phyloP scores from a whole-genome alignment of 2,329 filamentous ascomycete species.

The Colletotrichum eremochloae region DNA sequence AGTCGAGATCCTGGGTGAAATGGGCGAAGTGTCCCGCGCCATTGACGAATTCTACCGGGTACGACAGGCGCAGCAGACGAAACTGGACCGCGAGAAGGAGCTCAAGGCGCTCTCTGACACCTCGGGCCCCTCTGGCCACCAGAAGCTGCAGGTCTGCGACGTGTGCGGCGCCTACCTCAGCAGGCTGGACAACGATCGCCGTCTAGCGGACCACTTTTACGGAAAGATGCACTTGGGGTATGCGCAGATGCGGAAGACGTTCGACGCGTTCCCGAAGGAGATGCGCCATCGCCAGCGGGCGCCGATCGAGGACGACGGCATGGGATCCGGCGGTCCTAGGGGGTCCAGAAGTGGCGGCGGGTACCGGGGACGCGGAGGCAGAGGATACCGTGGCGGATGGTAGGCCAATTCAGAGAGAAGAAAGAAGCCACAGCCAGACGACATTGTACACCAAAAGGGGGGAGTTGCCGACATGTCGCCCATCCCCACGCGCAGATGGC shows the following conservation, averaged over 20 bases:
- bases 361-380: slow-evolving; percentile 64
- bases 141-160: slow-evolving; percentile 98
- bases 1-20: slow-evolving; percentile 86
- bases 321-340: slow-evolving; percentile 62
- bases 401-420: slow-evolving; percentile 46
- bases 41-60: slow-evolving; percentile 91
- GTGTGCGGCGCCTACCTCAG: slow-evolving; percentile 96
- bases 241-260: slow-evolving; percentile 97
- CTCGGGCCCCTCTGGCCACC: slow-evolving; percentile 91
- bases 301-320: slow-evolving; percentile 61
- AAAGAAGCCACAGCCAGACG: not conserved
- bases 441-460: not conserved
- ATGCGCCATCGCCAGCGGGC: slow-evolving; percentile 79
- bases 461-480: not conserved
- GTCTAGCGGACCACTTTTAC: slow-evolving; percentile 97
- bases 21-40: slow-evolving; percentile 83
- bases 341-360: slow-evolving; percentile 68
- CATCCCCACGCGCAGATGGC: not conserved
- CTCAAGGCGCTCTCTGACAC: slow-evolving; percentile 93
- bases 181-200: slow-evolving; percentile 91
- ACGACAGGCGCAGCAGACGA: slow-evolving; percentile 82
- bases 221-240: slow-evolving; percentile 99
- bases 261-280: slow-evolving; percentile 87
- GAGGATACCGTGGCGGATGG: slow-evolving; percentile 65
- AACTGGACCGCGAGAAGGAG: slow-evolving; percentile 87